Base-by-base conservation (phyloP, 768 basidiomycete genomes). In the Naganishia antarctica region DNA sequence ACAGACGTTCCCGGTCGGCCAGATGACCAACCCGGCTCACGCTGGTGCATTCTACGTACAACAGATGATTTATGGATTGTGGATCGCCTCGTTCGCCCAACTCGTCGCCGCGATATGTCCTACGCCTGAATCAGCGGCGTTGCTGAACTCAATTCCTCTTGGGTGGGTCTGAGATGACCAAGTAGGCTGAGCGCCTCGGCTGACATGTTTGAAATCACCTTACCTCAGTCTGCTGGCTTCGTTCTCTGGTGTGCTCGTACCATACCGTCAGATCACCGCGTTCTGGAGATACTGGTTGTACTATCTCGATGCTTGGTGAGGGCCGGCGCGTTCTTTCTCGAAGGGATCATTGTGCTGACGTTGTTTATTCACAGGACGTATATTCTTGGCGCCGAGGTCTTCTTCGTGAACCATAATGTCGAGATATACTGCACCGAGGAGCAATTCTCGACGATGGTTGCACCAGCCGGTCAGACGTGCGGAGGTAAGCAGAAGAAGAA, bases 381-480 rank as follows among this genome's bases (percentile, higher is more conserved):
- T 46, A 61, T 61, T 31, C 34, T 61, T 29, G 60, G 60, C 44
- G 60, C 44, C 44, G 46, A 61, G 46, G 44, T 61, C 46, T 61
- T 61, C 60, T 61, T 61, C 31, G 34, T 61, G 44, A 61, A 61
- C 46, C 46, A 31, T 26, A 48, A 61, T 21, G 46, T 61, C 28
- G 46, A 61, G 31, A 61, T 61, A 26, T 31, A 32, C 23, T 89
- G 90, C 80, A 81, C 83, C 28, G 70, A 79, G 0, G 83, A 84
- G 64, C 91, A 94, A 72, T 89, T 87, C 70, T 80, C 82, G 13
- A 68, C 81, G 7, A 89, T 93, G 80, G 77, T 82, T 63, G 88
- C 91, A 1, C 90, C 91, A 0, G 65, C 80, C 2, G 86, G 86
- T 3, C 83, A 89, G 73, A 88, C 86, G 0, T 94, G 91, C 71